A percentile compares a stretch with the other conserved stretches of the same genome.
phyloP scores from a whole-genome alignment of 257 asterid genomes.

The Sherardia arvensis region DNA sequence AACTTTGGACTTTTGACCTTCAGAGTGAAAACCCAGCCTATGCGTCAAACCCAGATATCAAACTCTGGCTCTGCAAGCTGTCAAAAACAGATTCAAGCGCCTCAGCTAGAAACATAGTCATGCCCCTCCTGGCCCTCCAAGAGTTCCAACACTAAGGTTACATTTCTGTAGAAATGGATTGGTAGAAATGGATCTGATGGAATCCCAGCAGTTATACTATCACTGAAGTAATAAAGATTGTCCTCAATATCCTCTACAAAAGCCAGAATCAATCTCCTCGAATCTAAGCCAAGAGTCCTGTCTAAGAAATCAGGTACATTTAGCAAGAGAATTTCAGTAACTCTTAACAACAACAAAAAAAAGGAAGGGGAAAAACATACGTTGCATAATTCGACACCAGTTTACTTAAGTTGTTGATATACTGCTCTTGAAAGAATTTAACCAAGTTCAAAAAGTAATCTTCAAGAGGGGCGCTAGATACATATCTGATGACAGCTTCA shows the following conservation, averaged over 20 bases:
- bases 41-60: too few species aligned
- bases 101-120: too few species aligned
- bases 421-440: slow-evolving; percentile 73
- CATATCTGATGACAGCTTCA: slow-evolving; percentile 81
- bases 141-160: too few species aligned
- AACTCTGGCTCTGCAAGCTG: too few species aligned
- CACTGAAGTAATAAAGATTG: slow-evolving; percentile 89
- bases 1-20: too few species aligned
- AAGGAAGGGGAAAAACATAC: slow-evolving; percentile 35
- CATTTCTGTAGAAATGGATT: too few species aligned
- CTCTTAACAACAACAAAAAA: not conserved
- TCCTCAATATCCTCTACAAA: slow-evolving; percentile 96
- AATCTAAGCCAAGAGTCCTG: slow-evolving; percentile 52
- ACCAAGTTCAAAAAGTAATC: slow-evolving; percentile 69
- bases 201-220: slow-evolving; percentile 94
- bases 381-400: slow-evolving; percentile 60
- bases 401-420: slow-evolving; percentile 49
- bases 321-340: slow-evolving; percentile 15
- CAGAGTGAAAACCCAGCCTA: too few species aligned
- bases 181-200: too few species aligned
- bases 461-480: slow-evolving; percentile 61
- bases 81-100: too few species aligned
- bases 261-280: slow-evolving; percentile 52
- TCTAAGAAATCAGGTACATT: slow-evolving; percentile 14
- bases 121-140: too few species aligned